Evolutionary conservation across 2,329 filamentous ascomycete genomes (phyloP), one percentile per base, ranked within the genome.

Genomic region (Colletotrichum endophyticum): DNA sequence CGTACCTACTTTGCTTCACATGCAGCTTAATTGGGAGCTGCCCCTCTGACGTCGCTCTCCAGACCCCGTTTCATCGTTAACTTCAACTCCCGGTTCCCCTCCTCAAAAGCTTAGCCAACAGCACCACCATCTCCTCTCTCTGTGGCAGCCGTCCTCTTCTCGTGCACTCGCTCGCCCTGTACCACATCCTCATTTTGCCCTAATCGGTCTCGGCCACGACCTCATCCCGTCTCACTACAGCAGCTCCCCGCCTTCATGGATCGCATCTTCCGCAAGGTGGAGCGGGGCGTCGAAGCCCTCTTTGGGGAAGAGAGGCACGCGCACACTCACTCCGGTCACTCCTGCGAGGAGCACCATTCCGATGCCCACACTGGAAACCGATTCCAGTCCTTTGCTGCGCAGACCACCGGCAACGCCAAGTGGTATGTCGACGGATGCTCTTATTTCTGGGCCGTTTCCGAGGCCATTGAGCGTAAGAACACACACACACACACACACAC

Each of bases 391-490:
- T 98, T 98, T 86, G 94, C 94, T 2, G 92, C 94, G 1, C 90
- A 93, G 81, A 91, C 94, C 25, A 90, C 91, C 36, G 94, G 94
- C 73, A 93, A 95, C 81, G 92, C 91, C 78, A 98, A 98, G 88
- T 98, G 95, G 95, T 96, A 94, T 84, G 94, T 97, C 22, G 95
- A 97, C 82, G 95, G 94, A 8, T 95, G 94, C 82, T 92, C 92
- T 11, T 97, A 98, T 83, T 96, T 98, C 87, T 96, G 93, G 89
- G 95, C 96, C 16, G 94, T 98, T 2, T 95, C 93, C 32, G 88
- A 93, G 78, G 95, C 96, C 3, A 86, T 98, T 67, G 94, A 97
- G 85, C 84, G 90, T 91, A 82, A 82, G 83, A 30, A 36, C 34
- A 36, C 34, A 36, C 34, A 36, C 34, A 27, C 25, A 27, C 25